Evolutionary conservation across 1,284 basidiomycete species (phyloP), one percentile per base, ranked within the genome.

Genomic region (Thecaphora thlaspeos): DNA sequence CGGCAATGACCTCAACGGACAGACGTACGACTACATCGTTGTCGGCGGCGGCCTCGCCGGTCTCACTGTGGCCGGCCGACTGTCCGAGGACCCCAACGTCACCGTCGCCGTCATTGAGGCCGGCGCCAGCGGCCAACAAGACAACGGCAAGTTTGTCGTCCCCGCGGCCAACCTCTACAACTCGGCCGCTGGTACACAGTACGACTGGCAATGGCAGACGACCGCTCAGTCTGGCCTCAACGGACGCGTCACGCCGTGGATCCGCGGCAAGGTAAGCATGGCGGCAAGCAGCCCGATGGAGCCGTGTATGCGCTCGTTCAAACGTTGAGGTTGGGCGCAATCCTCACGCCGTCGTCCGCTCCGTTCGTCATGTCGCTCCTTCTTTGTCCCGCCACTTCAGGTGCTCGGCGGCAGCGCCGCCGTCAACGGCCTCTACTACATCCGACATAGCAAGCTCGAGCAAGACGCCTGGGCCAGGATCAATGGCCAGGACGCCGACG

Each of bases 31-130:
- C 64, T 76, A 74, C 38, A 44, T 76, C 42, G 54, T 76, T 22
- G 59, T 74, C 30, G 73, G 73, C 12, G 73, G 71, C 26, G 94
- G 94, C 2, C 90, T 91, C 23, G 70, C 72, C 3, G 73, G 73
- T 22, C 54, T 76, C 8, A 58, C 60, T 3, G 61, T 76, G 7
- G 73, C 73, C 11, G 55, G 56, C 5, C 61, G 73, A 0, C 60
- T 76, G 17, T 64, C 68, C 1, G 60, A 70, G 28, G 66, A 76
- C 46, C 46, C 59, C 15, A 43, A 61, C 38, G 52, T 73, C 37
- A 61, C 54, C 4, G 74, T 76, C 8, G 69, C 66, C 4, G 73
- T 75, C 37, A 75, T 75, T 44, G 85, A 87, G 70, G 85, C 82
- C 2, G 85, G 85, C 3, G 37, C 38, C 1, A 48, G 58, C 12